These are phyloP conservation scores for Ramaria rubella DNA, from an alignment of 768 basidiomycete species.

Conservation along the genomic window DNA sequence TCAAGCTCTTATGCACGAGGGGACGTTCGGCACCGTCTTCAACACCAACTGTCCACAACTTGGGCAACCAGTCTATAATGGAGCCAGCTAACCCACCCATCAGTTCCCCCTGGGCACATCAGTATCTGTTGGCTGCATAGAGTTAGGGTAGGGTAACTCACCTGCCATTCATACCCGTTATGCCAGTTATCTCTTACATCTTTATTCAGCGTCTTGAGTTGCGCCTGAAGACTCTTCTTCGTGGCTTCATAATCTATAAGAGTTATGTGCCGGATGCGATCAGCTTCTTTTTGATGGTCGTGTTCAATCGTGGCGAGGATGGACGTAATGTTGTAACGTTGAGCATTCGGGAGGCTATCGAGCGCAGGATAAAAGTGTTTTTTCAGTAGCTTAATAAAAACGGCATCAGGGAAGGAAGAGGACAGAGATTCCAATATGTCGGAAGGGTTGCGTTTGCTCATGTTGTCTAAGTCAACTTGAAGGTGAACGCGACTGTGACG, in stretches of 20 bases:
- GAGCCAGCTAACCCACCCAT: not conserved
- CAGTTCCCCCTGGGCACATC: not conserved
- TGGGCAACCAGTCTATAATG: not conserved
- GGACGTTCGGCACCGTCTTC: not conserved
- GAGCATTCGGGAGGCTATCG: not conserved
- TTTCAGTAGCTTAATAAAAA: not conserved
- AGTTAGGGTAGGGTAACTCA: not conserved
- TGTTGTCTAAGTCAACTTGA: not conserved
- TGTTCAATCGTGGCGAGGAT: not conserved
- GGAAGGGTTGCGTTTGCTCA: not conserved
- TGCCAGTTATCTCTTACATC: not conserved
- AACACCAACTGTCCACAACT: not conserved
- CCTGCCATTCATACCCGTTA: not conserved
- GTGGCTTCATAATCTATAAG: not conserved
- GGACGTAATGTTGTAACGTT: not conserved
- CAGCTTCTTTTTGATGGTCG: not conserved
- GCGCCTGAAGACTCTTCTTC: not conserved
- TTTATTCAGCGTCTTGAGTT: not conserved
- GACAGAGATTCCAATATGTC: not conserved
- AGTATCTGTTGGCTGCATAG: not conserved
- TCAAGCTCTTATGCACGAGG: not conserved
- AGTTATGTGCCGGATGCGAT: not conserved
- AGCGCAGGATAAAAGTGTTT: not conserved
- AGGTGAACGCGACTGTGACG: too few relatives aligned
- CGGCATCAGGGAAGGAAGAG: not conserved